Evolutionary conservation across 176 grass and related monocot species (phyloP).

Genomic region (Musa beccarii): DNA sequence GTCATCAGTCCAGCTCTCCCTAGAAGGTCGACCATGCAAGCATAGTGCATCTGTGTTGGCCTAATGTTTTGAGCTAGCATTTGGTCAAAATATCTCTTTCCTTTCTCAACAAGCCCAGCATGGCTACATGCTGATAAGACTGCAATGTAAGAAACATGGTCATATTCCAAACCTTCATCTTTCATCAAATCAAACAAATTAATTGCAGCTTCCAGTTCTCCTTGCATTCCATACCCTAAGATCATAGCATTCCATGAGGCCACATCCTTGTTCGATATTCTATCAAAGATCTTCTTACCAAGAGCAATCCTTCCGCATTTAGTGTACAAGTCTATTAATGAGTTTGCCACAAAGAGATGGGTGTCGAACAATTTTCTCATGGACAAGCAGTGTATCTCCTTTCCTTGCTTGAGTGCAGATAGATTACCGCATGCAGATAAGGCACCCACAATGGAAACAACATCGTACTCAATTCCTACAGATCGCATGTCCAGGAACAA

Average conservation of each 20-base stretch:
- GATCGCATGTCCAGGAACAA: conserved; percentile 61
- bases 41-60: conserved; percentile 75
- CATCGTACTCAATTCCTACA: conserved; percentile 52
- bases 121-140: conserved; percentile 76
- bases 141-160: conserved; percentile 82
- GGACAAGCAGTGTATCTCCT: conserved; percentile 68
- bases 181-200: conserved; percentile 65
- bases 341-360: conserved; percentile 58
- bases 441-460: conserved; percentile 65
- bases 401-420: conserved; percentile 64
- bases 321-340: conserved; percentile 54
- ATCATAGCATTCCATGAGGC: conserved; percentile 88
- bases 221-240: conserved; percentile 60
- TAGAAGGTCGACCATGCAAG: conserved; percentile 89
- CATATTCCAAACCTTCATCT: conserved; percentile 45
- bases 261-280: conserved; percentile 46
- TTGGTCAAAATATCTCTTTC: conserved; percentile 68
- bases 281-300: conserved; percentile 55
- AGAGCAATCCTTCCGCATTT: conserved; percentile 71
- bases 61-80: conserved; percentile 55
- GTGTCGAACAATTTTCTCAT: conserved; percentile 39
- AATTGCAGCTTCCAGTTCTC: conserved; percentile 55
- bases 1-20: conserved; percentile 58
- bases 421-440: conserved; percentile 68
- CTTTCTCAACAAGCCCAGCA: conserved; percentile 64